A percentile compares a stretch with the other conserved stretches of the same genome.
phyloP scores from a whole-genome alignment of 1,284 basidiomycete species.

The Trichosporon sp. region DNA sequence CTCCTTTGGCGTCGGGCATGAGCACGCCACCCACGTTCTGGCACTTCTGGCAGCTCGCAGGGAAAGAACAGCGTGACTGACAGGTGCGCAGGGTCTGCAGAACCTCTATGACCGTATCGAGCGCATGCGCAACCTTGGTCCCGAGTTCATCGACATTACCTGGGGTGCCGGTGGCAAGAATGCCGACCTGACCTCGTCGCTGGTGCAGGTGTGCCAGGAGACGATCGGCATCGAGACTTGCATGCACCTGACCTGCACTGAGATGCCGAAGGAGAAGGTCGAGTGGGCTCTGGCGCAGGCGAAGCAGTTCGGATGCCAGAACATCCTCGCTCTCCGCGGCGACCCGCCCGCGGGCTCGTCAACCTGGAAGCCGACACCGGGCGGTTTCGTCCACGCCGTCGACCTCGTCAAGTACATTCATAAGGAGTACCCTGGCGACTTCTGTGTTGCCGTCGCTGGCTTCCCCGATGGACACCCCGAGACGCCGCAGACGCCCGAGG shows the following conservation, averaged over 20 bases:
- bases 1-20: background rate
- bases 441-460: constrained; percentile 90
- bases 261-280: constrained; percentile 93
- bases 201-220: constrained; percentile 93
- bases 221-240: constrained; percentile 93
- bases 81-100: constrained; percentile 72
- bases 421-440: constrained; percentile 78
- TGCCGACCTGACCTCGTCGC: constrained; percentile 86
- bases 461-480: constrained; percentile 79
- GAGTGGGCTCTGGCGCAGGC: constrained; percentile 91
- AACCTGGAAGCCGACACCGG: constrained; percentile 86
- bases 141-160: constrained; percentile 98
- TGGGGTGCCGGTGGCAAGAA: constrained; percentile 97
- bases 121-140: constrained; percentile 92
- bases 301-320: constrained; percentile 86
- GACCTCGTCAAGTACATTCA: constrained; percentile 89
- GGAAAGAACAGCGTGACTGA: constrained; percentile 1
- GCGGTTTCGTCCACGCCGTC: constrained; percentile 83
- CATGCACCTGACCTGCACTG: constrained; percentile 98
- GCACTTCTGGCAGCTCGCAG: background rate
- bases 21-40: background rate
- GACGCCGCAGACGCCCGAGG: constrained; percentile 58
- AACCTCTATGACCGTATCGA: constrained; percentile 96
- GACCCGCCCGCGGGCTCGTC: constrained; percentile 87
- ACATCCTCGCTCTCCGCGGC: constrained; percentile 91